Percentiles rank a stretch among this genome's conserved stretches.
phyloP scores from a whole-genome alignment of 768 basidiomycete species.

The Kondoa malvinella region DNA sequence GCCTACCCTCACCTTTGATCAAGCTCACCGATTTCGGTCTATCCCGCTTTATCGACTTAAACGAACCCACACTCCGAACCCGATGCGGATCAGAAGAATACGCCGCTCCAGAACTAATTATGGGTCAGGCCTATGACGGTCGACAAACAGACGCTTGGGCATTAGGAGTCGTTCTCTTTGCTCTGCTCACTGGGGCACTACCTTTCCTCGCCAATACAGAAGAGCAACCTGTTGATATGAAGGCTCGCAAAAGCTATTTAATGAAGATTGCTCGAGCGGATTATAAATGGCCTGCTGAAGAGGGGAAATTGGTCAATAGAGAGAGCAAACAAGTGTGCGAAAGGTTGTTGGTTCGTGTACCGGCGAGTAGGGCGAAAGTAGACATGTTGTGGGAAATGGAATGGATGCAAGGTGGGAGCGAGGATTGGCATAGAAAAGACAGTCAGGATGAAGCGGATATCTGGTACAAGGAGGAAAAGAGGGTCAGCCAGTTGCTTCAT shows the following conservation, averaged over 20 bases:
- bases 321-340: neutral
- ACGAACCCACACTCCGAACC: conserved; percentile 48
- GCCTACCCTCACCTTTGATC: conserved; percentile 44
- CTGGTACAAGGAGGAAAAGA: neutral
- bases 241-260: conserved; percentile 29
- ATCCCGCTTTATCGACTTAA: conserved; percentile 60
- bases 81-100: conserved; percentile 79
- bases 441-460: neutral
- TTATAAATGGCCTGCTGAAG: conserved; percentile 48
- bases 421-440: neutral
- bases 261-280: conserved; percentile 66
- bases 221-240: neutral
- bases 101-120: conserved; percentile 61
- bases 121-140: conserved; percentile 56
- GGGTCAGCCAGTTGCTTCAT: neutral
- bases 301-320: neutral
- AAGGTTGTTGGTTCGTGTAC: neutral
- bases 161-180: conserved; percentile 70
- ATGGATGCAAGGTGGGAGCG: neutral
- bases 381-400: neutral
- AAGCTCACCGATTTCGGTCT: conserved; percentile 81
- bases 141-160: conserved; percentile 78
- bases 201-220: conserved; percentile 44
- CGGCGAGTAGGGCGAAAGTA: neutral
- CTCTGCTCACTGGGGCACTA: conserved; percentile 49